Evolutionary conservation across 768 basidiomycete species (phyloP), one percentile per base, ranked within the genome.

Genomic region (Calocera viscosa): DNA sequence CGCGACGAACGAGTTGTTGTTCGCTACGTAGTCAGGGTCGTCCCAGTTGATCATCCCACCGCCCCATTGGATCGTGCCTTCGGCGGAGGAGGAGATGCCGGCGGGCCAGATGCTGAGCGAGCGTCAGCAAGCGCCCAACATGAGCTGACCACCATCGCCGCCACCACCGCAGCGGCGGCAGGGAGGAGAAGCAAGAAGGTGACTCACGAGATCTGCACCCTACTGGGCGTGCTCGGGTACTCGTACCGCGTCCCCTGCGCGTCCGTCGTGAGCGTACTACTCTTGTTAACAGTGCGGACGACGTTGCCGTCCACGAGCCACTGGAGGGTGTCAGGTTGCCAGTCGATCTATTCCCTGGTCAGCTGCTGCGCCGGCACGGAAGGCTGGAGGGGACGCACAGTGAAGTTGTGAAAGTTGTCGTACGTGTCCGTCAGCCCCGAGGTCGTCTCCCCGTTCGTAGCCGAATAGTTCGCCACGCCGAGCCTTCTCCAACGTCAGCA

Each of bases 11-110:
- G 65, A 73, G 76, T 64, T 75, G 79, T 84, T 87, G 22, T 88
- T 85, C 16, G 86, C 74, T 64, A 76, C 67, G 75, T 91, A 93
- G 75, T 93, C 91, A 34, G 88, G 83, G 74, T 92, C 84, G 22
- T 78, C 71, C 87, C 88, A 94, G 78, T 91, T 78, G 76, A 91
- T 90, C 83, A 89, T 81, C 47, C 85, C 91, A 69, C 89, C 89
- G 17, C 85, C 81, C 91, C 91, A 94, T 66, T 82, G 71, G 35
- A 94, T 76, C 8, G 88, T 91, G 28, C 91, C 91, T 63, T 78
- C 76, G 8, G 89, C 79, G 35, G 79, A 80, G 10, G 80, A 72
- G 40, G 79, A 67, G 72, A 89, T 86, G 34, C 91, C 91, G 5
- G 88, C 87, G n/a, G 90, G 87, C 90, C 91, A 93, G 65, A 93